A percentile compares a stretch with the other conserved stretches of the same genome.
Evolutionary conservation across 306 rosid species (phyloP).

Genomic region (Quercus aquifolioides): DNA sequence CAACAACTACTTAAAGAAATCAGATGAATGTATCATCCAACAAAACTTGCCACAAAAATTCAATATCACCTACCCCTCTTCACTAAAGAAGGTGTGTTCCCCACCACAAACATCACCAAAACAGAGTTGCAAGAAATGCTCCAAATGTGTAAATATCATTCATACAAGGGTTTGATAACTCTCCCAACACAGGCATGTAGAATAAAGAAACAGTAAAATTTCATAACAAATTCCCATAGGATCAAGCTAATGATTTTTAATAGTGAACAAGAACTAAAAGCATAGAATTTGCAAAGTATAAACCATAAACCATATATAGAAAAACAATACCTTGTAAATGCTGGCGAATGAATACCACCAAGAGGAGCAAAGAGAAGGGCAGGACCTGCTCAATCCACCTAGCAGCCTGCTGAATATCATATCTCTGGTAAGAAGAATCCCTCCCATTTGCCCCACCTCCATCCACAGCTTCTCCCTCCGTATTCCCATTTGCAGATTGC

Average conservation of each 20-base stretch:
- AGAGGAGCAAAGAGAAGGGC: slow-evolving; percentile 89
- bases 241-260: background rate
- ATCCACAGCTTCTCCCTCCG: slow-evolving; percentile 47
- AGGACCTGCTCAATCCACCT: slow-evolving; percentile 94
- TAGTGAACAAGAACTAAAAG: background rate
- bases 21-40: background rate
- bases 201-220: background rate
- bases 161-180: background rate
- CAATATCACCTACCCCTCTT: background rate
- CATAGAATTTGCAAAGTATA: background rate
- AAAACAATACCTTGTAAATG: slow-evolving; percentile 79
- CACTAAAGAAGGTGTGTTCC: background rate
- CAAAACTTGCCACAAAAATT: background rate
- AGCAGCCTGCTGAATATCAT: slow-evolving; percentile 97
- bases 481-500: slow-evolving; percentile 27
- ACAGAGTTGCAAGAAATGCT: background rate
- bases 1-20: background rate
- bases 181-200: background rate
- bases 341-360: slow-evolving; percentile 96
- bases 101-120: background rate
- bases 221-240: background rate
- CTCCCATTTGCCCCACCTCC: slow-evolving; percentile 61
- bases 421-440: slow-evolving; percentile 95
- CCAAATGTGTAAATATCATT: background rate
- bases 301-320: background rate